Evolutionary conservation across 805 yeast species (phyloP).

Genomic region (Candida peoriensis): DNA sequence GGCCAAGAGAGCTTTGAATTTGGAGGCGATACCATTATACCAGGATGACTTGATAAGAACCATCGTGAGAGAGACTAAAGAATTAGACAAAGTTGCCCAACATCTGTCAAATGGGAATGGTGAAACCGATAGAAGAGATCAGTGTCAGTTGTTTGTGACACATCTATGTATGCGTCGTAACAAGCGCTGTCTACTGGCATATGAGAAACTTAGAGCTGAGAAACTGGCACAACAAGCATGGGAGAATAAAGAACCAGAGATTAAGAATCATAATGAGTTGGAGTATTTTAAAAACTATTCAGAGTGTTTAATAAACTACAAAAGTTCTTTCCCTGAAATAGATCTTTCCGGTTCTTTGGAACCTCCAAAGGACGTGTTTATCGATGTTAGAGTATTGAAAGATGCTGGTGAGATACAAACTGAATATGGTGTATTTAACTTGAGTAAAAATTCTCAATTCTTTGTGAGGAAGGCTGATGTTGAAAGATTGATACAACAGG

Average conservation of each 20-base stretch:
- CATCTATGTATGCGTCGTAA: conserved; percentile 79
- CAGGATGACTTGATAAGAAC: conserved; percentile 67
- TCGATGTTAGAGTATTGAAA: conserved; percentile 87
- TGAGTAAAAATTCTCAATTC: conserved; percentile 90
- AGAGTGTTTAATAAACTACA: conserved; percentile 67
- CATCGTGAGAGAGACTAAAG: conserved; percentile 66
- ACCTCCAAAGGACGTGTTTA: conserved; percentile 89
- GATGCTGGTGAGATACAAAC: conserved; percentile 98
- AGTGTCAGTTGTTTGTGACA: conserved; percentile 53
- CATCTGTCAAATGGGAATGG: conserved; percentile 31
- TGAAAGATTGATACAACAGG: conserved; percentile 90
- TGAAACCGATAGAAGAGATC: conserved; percentile 40
- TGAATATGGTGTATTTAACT: conserved; percentile 91
- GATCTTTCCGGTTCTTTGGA: conserved; percentile 85
- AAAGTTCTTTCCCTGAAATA: conserved; percentile 73
- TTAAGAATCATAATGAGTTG: conserved; percentile 72
- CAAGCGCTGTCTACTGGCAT: conserved; percentile 84
- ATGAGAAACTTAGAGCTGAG: conserved; percentile 67
- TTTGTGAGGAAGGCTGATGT: conserved; percentile 93
- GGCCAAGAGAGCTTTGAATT: conserved; percentile 69
- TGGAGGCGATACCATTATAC: conserved; percentile 64
- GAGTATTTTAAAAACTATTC: conserved; percentile 70
- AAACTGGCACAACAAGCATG: conserved; percentile 65
- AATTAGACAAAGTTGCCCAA: conserved; percentile 54
- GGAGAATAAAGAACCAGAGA: conserved; percentile 56